phyloP scores from a whole-genome alignment of 805 yeast genomes.

The Pachysolen tannophilus region DNA sequence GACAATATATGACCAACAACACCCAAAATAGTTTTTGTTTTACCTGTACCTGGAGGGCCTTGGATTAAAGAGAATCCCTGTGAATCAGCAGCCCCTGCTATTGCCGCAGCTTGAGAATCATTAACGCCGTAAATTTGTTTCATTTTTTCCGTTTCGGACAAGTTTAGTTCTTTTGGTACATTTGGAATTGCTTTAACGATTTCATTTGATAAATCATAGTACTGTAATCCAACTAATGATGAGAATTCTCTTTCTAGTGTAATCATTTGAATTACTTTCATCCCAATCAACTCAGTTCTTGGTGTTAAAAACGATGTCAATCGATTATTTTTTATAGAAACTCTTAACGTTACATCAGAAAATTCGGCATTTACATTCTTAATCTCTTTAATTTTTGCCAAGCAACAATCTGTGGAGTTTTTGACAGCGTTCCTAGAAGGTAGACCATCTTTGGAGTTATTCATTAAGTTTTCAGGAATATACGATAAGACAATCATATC shows the following conservation, averaged over 20 bases:
- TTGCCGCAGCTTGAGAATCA: slow-evolving; percentile 86
- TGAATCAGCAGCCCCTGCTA: slow-evolving; percentile 57
- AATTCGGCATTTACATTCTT: slow-evolving; percentile 58
- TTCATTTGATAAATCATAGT: slow-evolving; percentile 65
- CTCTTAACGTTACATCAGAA: slow-evolving; percentile 69
- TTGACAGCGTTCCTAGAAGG: slow-evolving; percentile 26
- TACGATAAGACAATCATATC: slow-evolving; percentile 65
- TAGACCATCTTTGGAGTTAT: slow-evolving; percentile 14
- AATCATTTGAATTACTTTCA: slow-evolving; percentile 78
- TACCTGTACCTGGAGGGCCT: slow-evolving; percentile 99
- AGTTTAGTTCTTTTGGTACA: slow-evolving; percentile 26
- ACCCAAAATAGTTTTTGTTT: slow-evolving; percentile 93
- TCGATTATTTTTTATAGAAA: slow-evolving; percentile 41
- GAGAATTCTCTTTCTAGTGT: slow-evolving; percentile 91
- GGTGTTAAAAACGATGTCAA: slow-evolving; percentile 54
- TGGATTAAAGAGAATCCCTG: slow-evolving; percentile 87
- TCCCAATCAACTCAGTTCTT: slow-evolving; percentile 52
- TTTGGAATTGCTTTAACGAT: slow-evolving; percentile 64
- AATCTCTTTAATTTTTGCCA: slow-evolving; percentile 74
- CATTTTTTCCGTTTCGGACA: slow-evolving; percentile 31
- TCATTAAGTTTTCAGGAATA: slow-evolving; percentile 28
- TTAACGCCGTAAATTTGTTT: slow-evolving; percentile 55
- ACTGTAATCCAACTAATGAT: slow-evolving; percentile 72
- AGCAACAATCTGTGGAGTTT: slow-evolving; percentile 41
- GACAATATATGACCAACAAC: slow-evolving; percentile 74